Evolutionary conservation across 441 rosid genomes (phyloP).

Genomic region (Bruguiera hainesii): DNA sequence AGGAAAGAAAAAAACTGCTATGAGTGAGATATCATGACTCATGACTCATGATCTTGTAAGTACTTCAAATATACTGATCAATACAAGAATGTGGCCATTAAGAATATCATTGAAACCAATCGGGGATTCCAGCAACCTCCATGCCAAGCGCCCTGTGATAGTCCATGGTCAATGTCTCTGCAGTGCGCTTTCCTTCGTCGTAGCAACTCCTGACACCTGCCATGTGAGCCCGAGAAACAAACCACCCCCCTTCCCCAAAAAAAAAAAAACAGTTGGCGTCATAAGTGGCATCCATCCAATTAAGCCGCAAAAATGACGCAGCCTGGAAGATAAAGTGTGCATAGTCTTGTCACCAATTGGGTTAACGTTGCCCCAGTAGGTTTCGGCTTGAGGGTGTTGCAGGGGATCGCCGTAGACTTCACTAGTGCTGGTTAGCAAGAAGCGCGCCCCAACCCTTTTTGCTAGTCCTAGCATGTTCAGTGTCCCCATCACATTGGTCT

Average conservation of each 20-base stretch:
- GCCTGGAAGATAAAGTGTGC: not conserved
- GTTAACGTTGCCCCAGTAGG: constrained; percentile 98
- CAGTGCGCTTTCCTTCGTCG: constrained; percentile 95
- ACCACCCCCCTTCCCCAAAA: not conserved
- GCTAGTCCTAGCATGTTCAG: constrained; percentile 90
- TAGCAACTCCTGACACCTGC: constrained; percentile 96
- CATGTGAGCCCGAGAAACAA: constrained; percentile 1
- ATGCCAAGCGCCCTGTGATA: constrained; percentile 84
- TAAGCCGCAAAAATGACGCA: not conserved
- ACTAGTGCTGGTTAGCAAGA: constrained; percentile 80
- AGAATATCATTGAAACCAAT: not conserved
- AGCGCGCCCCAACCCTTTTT: constrained; percentile 84
- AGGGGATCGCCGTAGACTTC: constrained; percentile 97
- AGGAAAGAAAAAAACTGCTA: no score
- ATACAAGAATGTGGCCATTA: not conserved
- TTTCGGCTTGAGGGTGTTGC: constrained; percentile 92
- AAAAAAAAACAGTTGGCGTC: no score
- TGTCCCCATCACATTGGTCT: constrained; percentile 91
- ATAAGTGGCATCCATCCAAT: not conserved
- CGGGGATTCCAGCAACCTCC: constrained; percentile 41
- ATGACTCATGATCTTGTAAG: no score
- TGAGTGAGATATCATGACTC: no score
- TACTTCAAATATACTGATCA: not conserved
- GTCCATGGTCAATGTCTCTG: constrained; percentile 94
- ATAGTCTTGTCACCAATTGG: constrained; percentile 60